These are phyloP conservation scores for Pseudognaphalium luteoalbum DNA, from an alignment of 129 eudicot genomes.

Conservation along the genomic window DNA sequence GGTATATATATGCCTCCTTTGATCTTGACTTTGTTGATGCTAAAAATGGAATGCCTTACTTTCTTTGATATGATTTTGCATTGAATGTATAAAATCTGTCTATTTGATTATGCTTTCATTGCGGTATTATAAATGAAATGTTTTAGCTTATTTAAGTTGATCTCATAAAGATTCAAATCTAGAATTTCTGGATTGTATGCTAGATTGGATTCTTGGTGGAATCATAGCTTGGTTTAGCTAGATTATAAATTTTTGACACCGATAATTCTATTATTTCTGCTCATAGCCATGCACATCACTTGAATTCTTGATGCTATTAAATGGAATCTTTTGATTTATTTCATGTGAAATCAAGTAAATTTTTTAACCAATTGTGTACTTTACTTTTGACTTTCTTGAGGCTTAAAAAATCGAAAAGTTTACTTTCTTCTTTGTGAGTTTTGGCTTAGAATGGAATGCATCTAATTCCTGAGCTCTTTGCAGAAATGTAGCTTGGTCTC, in stretches of 20 bases:
- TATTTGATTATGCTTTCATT: too few relatives aligned
- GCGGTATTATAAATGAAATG: background rate
- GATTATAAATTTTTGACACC: background rate
- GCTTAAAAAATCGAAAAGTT: background rate
- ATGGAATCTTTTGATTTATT: background rate
- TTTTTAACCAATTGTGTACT: too few relatives aligned
- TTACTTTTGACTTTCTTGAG: slow-evolving; percentile 1
- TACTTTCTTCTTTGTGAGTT: background rate
- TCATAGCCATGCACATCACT: background rate
- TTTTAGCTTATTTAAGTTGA: background rate
- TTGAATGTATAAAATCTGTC: background rate
- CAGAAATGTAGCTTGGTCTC: slow-evolving; percentile 54
- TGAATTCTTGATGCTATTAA: background rate
- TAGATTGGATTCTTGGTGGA: background rate
- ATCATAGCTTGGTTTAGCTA: background rate
- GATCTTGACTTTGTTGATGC: background rate
- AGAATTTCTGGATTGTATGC: background rate
- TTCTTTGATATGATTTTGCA: background rate
- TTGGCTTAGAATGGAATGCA: background rate
- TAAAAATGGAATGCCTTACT: background rate
- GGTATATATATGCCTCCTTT: background rate
- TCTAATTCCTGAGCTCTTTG: background rate
- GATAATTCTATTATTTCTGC: background rate
- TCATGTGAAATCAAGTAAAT: background rate
- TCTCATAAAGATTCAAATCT: background rate